Evolutionary conservation across 495 filamentous ascomycete genomes (phyloP).

Genomic region (Daldinia grandis): DNA sequence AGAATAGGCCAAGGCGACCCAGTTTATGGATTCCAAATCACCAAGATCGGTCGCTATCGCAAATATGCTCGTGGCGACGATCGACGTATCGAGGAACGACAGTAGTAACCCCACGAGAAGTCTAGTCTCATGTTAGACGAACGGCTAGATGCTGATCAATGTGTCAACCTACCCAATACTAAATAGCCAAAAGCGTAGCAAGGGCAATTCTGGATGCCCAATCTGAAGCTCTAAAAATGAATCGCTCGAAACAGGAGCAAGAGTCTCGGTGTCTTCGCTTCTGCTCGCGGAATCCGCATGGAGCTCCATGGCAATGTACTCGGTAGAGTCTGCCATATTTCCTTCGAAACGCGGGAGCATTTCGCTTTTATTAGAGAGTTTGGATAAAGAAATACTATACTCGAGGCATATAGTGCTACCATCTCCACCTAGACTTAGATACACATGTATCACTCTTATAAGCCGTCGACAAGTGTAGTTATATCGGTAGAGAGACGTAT

Average conservation of each 20-base stretch:
- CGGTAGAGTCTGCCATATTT: background rate
- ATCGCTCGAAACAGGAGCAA: slow-evolving; percentile 19
- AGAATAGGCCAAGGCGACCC: slow-evolving; percentile 58
- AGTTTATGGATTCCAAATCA: slow-evolving; percentile 50
- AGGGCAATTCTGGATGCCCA: slow-evolving; percentile 27
- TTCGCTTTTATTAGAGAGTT: slow-evolving; percentile 14
- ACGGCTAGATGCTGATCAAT: background rate
- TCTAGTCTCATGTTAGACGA: slow-evolving; percentile 30
- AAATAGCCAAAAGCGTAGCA: slow-evolving; percentile 32
- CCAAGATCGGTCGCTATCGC: slow-evolving; percentile 54
- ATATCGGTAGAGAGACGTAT: slow-evolving; percentile 1
- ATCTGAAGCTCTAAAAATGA: slow-evolving; percentile 19
- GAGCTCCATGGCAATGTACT: slow-evolving; percentile 6
- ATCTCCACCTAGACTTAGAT: slow-evolving; percentile 3
- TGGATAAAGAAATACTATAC: slow-evolving; percentile 8
- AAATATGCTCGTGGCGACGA: slow-evolving; percentile 57
- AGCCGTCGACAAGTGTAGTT: background rate
- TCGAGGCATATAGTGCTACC: slow-evolving; percentile 14
- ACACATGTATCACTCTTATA: slow-evolving; percentile 26
- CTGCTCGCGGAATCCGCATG: background rate
- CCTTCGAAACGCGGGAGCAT: background rate
- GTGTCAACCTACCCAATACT: slow-evolving; percentile 34
- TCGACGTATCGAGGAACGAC: slow-evolving; percentile 55
- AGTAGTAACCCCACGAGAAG: slow-evolving; percentile 48
- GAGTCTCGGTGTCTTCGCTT: slow-evolving; percentile 19